Conservation (phyloP, 2,329 filamentous ascomycete species). For the Rutstroemia sp. region DNA sequence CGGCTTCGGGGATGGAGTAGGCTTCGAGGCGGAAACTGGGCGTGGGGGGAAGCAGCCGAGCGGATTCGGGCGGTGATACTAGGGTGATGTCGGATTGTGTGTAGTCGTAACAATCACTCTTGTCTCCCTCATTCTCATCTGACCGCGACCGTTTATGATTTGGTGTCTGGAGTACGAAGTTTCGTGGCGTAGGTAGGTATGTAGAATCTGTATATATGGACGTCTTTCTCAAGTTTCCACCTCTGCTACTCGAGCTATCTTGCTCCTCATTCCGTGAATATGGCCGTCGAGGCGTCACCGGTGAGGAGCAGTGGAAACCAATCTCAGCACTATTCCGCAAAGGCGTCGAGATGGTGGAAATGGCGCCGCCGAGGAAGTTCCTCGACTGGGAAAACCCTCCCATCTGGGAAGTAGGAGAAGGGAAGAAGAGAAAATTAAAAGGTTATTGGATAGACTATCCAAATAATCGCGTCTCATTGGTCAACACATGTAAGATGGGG, state of each 20-base stretch:
- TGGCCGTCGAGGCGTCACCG: not conserved
- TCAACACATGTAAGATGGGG: not conserved
- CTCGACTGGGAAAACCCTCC: not conserved
- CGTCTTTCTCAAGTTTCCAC: no score
- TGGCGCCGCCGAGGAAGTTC: not conserved
- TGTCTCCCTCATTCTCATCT: not conserved
- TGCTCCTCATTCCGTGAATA: not conserved
- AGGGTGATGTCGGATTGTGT: not conserved
- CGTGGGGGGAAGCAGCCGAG: not conserved
- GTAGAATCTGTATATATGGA: not conserved
- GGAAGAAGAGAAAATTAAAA: not conserved
- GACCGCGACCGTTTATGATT: not conserved
- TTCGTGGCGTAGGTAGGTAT: not conserved
- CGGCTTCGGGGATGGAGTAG: constrained; percentile 1
- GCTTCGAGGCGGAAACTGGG: not conserved
- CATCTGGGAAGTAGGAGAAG: not conserved
- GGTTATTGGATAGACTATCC: not conserved
- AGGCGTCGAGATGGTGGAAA: not conserved
- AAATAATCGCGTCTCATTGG: not conserved
- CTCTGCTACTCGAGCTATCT: not conserved
- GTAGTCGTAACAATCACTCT: not conserved
- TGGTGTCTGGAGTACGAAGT: not conserved
- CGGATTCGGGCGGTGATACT: not conserved
- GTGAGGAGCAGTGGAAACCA: not conserved
- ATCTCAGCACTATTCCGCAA: not conserved